These are phyloP conservation scores for Peronospora belbahrii DNA, from an alignment of 352 stramenopile species.

Conservation along the genomic window DNA sequence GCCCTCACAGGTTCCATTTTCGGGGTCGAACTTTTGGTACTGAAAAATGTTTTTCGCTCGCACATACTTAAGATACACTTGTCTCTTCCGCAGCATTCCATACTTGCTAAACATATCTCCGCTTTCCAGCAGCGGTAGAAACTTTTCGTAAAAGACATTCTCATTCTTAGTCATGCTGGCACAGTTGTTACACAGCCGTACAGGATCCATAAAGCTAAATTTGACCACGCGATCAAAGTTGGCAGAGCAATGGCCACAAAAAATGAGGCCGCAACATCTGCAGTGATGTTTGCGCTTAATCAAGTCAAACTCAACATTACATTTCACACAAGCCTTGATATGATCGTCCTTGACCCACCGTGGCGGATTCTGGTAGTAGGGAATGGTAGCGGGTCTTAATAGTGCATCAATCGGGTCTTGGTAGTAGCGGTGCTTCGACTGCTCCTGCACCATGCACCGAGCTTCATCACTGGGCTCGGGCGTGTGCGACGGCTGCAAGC, in stretches of 20 bases:
- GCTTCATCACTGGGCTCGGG: conserved; percentile 22
- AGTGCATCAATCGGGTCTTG: conserved; percentile 8
- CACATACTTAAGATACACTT: conserved; percentile 50
- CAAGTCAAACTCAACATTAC: conserved; percentile 45
- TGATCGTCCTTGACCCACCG: conserved; percentile 54
- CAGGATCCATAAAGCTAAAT: conserved; percentile 51
- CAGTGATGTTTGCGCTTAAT: conserved; percentile 67
- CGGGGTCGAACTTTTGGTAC: conserved; percentile 59
- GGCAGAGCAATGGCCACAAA: conserved; percentile 37
- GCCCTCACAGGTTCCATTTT: conserved; percentile 37
- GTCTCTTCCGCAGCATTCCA: conserved; percentile 47
- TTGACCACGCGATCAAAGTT: conserved; percentile 58
- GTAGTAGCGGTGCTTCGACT: conserved; percentile 9
- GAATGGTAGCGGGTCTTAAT: too few species aligned
- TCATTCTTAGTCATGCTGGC: conserved; percentile 31
- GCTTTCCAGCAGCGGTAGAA: conserved; percentile 48
- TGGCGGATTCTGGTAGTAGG: conserved; percentile 41
- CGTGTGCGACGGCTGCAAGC: conserved; percentile 40
- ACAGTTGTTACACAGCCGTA: conserved; percentile 49
- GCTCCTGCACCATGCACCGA: conserved; percentile 34
- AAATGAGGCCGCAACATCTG: conserved; percentile 50
- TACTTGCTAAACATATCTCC: conserved; percentile 68
- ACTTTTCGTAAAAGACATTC: conserved; percentile 61
- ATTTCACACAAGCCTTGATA: conserved; percentile 44
- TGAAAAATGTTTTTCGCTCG: conserved; percentile 58